phyloP scores from a whole-genome alignment of 495 filamentous ascomycete genomes.

The Sporormia fimetaria region DNA sequence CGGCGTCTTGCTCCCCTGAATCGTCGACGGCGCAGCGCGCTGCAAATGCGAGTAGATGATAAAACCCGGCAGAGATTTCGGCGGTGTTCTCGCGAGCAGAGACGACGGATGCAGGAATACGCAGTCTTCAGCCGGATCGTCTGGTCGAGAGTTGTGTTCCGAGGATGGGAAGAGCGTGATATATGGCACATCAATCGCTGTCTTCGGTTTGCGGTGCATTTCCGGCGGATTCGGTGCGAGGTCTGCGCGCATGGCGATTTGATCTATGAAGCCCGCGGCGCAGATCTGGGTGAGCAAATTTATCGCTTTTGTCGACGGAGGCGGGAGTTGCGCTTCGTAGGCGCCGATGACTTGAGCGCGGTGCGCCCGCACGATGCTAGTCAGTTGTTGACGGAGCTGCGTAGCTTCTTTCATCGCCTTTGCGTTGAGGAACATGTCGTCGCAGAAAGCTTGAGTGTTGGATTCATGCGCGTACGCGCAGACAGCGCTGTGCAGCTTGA shows the following conservation, averaged over 20 bases:
- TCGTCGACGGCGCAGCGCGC: slow-evolving; percentile 44
- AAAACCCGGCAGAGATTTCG: slow-evolving; percentile 69
- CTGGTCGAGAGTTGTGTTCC: slow-evolving; percentile 15
- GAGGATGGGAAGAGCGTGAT: slow-evolving; percentile 66
- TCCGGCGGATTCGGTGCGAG: slow-evolving; percentile 63
- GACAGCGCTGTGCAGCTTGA: slow-evolving; percentile 80
- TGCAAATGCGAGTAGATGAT: slow-evolving; percentile 81
- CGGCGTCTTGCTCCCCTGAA: slow-evolving; percentile 41
- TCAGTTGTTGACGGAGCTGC: slow-evolving; percentile 72
- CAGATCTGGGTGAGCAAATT: slow-evolving; percentile 81
- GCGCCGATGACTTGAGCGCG: slow-evolving; percentile 53
- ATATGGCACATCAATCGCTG: slow-evolving; percentile 84
- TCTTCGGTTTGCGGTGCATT: slow-evolving; percentile 55
- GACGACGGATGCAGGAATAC: slow-evolving; percentile 87
- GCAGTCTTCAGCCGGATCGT: slow-evolving; percentile 37
- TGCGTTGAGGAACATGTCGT: slow-evolving; percentile 66
- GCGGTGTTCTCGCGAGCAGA: slow-evolving; percentile 56
- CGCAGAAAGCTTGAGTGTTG: slow-evolving; percentile 59
- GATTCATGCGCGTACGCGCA: slow-evolving; percentile 70
- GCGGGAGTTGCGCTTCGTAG: slow-evolving; percentile 48
- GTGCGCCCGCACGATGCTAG: slow-evolving; percentile 63
- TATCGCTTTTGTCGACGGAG: slow-evolving; percentile 59
- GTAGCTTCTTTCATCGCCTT: slow-evolving; percentile 79
- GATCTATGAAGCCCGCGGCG: slow-evolving; percentile 88
- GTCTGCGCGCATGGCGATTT: slow-evolving; percentile 88